Base-by-base conservation (phyloP, 2,329 filamentous ascomycete species). In the Talaromyces sp. region DNA sequence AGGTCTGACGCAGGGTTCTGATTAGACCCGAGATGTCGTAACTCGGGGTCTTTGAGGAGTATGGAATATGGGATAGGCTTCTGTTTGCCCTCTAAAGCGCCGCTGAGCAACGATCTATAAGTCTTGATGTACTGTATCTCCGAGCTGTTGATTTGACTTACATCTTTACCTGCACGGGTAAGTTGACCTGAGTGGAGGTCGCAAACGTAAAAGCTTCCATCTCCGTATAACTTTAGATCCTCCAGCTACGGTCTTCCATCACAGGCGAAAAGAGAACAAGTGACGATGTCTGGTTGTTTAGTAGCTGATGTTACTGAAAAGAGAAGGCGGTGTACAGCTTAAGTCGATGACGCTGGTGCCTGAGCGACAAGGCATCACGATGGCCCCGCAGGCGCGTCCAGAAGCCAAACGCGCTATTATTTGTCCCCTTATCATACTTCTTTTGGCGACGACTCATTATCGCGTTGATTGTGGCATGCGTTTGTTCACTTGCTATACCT, bases 151-250 rank as follows among this genome's bases (percentile, higher is more conserved):
- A 31, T 39, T 11, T 8, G 56, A 37, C 65, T 58, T 80, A 89
- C 87, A 89, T 86, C 78, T 85, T 87, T 68, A 89, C 80, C 71
- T 84, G 82, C 62, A 89, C 82, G 22, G 90, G 87, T 69, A 93
- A 86, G 71, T 92, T 85, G 71, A 98, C 84, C 77, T 91, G 88
- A 69, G 92, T 90, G 66, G 95, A 97, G 74, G 89, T 92, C 70
- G 92, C 93, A 82, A 98, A 98, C 35, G 93, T 96, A 79, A 97
- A 97, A 61, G 93, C 90, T 80, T 99, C 95, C 92, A 97, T 97
- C 50, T 45, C 39, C 25, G 35, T 37, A 10, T 54, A 33, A 15
- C 25, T n/a, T 52, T 11, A 54, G 35, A 6, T 35, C 22, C 41
- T 45, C 22, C 43, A 52, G 39, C 22, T 17, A 37, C n/a, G 15